Base-by-base conservation (phyloP, 768 basidiomycete species). In the Coprinopsis marcescibilis region DNA sequence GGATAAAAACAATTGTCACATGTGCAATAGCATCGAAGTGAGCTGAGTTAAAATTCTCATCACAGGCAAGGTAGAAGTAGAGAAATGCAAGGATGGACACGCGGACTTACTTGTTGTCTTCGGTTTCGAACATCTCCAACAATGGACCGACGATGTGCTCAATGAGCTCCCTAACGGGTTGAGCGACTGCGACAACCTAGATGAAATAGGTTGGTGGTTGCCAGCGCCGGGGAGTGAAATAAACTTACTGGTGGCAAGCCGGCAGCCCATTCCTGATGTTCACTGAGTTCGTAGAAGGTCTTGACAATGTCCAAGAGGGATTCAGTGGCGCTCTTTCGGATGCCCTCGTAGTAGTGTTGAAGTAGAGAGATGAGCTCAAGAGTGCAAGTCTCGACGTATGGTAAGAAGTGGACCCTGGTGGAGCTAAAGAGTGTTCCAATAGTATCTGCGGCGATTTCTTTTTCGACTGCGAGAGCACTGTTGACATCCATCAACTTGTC, bases 41-140 rank as follows among this genome's bases (percentile, higher is more conserved):
- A 85, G 83, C 81, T 84, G 83, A 82, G 83, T 80, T n/a, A 71
- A 61, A 60, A 65, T 56, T 72, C 62, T 79, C 80, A 80, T 81
- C 77, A 49, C 55, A 46, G 24, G 45, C 26, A 46, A 37, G 23
- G 45, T 51, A 52, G 26, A 43, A 40, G 6, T 19, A 24, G 19
- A 6, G 19, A 35, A 43, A 29, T 30, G 19, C 48, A 58, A 52
- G 10, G 41, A 39, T 12, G 13, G n/a, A 15, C 42, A 21, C 1
- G n/a, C n/a, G n/a, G n/a, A 78, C 90, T 71, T 60, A 96, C 92
- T 97, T 95, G 73, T 95, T 92, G 58, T 99, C 96, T 66, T 99
- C 96, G 2, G 83, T 80, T 57, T 88, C 84, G 65, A 89, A 95
- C 81, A 92, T 84, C 45, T 93, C 87, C 50, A 97, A 61, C 24